A percentile compares a stretch with the other conserved stretches of the same genome.
Evolutionary conservation across 371 early-diverging fungal genomes (phyloP).

Genomic region (Lichtheimia hyalospora): DNA sequence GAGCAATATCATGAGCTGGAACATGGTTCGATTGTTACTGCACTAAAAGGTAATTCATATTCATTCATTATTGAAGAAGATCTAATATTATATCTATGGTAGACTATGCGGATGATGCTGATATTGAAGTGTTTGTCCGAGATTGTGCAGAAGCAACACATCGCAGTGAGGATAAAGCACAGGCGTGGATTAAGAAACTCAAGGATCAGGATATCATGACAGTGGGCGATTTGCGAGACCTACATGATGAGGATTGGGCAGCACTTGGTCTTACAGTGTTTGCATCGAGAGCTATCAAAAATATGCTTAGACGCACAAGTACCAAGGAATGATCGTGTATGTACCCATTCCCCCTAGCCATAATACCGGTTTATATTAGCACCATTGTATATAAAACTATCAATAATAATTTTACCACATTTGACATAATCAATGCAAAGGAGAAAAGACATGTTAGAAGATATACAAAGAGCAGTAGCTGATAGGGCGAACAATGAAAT

Average conservation of each 20-base stretch:
- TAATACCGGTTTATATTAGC: too few relatives aligned
- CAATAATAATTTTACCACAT: too few relatives aligned
- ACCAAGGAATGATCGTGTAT: too few relatives aligned
- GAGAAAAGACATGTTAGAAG: too few relatives aligned
- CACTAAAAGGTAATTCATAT: not conserved
- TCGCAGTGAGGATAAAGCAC: conserved; percentile 71
- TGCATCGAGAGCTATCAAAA: conserved; percentile 83
- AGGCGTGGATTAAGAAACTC: conserved; percentile 75
- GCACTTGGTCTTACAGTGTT: conserved; percentile 85
- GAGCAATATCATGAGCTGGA: not conserved
- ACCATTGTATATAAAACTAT: too few relatives aligned
- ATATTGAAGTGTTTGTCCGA: conserved; percentile 69
- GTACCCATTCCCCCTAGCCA: too few relatives aligned
- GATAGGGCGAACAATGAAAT: too few relatives aligned
- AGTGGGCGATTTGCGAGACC: conserved; percentile 76
- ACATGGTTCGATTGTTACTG: not conserved
- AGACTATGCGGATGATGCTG: conserved; percentile 66
- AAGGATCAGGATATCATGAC: conserved; percentile 82
- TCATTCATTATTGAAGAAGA: too few relatives aligned
- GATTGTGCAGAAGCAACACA: conserved; percentile 71
- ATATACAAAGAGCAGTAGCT: too few relatives aligned
- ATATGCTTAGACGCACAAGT: conserved; percentile 53
- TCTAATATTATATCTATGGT: not conserved
- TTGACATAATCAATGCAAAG: too few relatives aligned
- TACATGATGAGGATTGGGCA: conserved; percentile 82